Evolutionary conservation across 164 flowering plant species (phyloP).

Genomic region (Nelumbo lutea): DNA sequence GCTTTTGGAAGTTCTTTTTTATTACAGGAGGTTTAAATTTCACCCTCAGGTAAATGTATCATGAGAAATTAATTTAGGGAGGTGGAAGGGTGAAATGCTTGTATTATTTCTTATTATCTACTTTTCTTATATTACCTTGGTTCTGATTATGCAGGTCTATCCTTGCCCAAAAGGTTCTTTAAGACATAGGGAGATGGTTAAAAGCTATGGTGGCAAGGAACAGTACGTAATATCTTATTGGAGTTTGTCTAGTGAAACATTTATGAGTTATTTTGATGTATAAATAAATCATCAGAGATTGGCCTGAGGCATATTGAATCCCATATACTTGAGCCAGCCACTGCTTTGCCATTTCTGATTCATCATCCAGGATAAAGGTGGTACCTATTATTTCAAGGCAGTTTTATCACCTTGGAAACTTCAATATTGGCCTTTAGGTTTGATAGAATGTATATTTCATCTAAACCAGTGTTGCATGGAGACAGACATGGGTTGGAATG

Average conservation of each 20-base stretch:
- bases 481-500: too few relatives aligned
- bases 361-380: not conserved
- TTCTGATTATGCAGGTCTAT: conserved; percentile 44
- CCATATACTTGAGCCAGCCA: not conserved
- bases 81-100: not conserved
- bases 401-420: too few relatives aligned
- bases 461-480: too few relatives aligned
- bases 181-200: conserved; percentile 63
- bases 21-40: too few relatives aligned
- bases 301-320: not conserved
- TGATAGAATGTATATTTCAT: too few relatives aligned
- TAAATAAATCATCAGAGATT: not conserved
- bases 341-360: not conserved
- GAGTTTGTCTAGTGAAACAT: not conserved
- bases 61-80: too few relatives aligned
- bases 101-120: not conserved
- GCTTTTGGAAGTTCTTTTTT: too few relatives aligned
- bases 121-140: not conserved
- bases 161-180: conserved; percentile 83
- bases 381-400: not conserved
- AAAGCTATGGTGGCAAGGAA: conserved; percentile 64
- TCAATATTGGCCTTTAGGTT: too few relatives aligned
- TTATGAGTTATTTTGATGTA: not conserved
- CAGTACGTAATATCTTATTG: conserved; percentile 40
- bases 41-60: too few relatives aligned